Conservation (phyloP, 116 monocot genomes). For the Dioscorea cayenensis region DNA sequence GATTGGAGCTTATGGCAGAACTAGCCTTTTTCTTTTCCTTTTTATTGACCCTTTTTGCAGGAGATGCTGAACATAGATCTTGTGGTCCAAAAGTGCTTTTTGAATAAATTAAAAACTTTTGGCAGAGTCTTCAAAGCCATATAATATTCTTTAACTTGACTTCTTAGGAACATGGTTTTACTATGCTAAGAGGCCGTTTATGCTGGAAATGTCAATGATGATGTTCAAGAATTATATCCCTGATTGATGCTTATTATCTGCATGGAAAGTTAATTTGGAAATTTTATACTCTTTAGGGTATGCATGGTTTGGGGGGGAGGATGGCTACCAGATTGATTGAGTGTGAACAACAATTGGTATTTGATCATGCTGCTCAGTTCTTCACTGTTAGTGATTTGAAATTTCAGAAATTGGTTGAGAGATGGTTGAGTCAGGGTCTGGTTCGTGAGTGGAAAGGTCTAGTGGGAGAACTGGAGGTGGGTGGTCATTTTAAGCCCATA, state of each 20-base stretch:
- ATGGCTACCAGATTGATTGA: constrained; percentile 70
- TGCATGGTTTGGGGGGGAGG: constrained; percentile 93
- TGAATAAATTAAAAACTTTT: too few relatives aligned
- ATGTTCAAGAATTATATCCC: not conserved
- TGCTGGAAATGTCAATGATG: too few relatives aligned
- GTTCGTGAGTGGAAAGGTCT: constrained; percentile 79
- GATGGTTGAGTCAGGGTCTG: constrained; percentile 58
- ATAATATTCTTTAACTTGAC: too few relatives aligned
- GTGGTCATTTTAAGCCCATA: constrained; percentile 52
- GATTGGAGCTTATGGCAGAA: too few relatives aligned
- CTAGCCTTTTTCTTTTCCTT: too few relatives aligned
- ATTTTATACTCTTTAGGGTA: constrained; percentile 44
- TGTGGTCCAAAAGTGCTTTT: too few relatives aligned
- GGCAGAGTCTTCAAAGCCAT: too few relatives aligned
- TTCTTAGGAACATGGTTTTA: too few relatives aligned
- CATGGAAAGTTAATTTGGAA: not conserved
- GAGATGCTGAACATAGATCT: too few relatives aligned
- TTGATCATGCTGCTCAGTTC: constrained; percentile 98
- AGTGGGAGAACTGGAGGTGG: constrained; percentile 58
- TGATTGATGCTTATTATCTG: not conserved
- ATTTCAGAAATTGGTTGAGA: constrained; percentile 67
- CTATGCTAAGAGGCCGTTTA: too few relatives aligned
- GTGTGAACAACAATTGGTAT: constrained; percentile 32
- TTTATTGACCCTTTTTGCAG: too few relatives aligned
- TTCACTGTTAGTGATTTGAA: constrained; percentile 69